Percentiles rank a stretch among this genome's conserved stretches.
Evolutionary conservation across 345 rosid genomes (phyloP).

Genomic region (Eucalyptus guilfoylei): DNA sequence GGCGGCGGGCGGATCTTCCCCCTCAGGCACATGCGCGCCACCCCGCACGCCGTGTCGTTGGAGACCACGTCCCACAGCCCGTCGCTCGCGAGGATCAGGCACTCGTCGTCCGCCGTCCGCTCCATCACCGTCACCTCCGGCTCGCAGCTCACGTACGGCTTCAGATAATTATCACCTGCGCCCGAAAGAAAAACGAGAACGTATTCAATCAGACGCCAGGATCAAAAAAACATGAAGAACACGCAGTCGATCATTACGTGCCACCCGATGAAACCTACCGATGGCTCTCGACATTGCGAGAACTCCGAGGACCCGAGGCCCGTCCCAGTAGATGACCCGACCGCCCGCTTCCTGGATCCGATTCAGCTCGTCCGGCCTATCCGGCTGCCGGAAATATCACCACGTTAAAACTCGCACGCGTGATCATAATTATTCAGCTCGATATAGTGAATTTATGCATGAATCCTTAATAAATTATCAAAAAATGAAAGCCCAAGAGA

Average conservation of each 20-base stretch:
- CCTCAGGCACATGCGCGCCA: slow-evolving; percentile 51
- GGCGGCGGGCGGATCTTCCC: slow-evolving; percentile 1
- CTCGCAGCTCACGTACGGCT: slow-evolving; percentile 75
- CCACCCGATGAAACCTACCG: slow-evolving; percentile 19
- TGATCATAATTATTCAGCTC: not conserved
- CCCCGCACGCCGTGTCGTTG: slow-evolving; percentile 63
- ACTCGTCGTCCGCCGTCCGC: slow-evolving; percentile 64
- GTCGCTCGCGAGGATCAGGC: slow-evolving; percentile 69
- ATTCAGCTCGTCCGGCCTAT: slow-evolving; percentile 72
- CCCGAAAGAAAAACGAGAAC: not conserved
- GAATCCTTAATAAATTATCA: not conserved
- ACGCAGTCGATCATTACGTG: not conserved
- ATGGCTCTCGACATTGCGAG: slow-evolving; percentile 92
- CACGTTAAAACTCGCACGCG: not conserved
- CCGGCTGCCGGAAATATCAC: slow-evolving; percentile 39
- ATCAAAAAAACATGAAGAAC: not conserved
- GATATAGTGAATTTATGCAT: not conserved
- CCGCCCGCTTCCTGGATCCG: slow-evolving; percentile 83
- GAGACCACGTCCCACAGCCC: slow-evolving; percentile 95
- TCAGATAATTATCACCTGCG: slow-evolving; percentile 74
- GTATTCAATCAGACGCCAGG: not conserved
- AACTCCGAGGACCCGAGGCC: slow-evolving; percentile 74
- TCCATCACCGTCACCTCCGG: slow-evolving; percentile 71
- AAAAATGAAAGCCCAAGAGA: not conserved
- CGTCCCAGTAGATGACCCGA: slow-evolving; percentile 86